Evolutionary conservation across 805 yeast genomes (phyloP).

Genomic region (Kodamaea nitidulidarum): DNA sequence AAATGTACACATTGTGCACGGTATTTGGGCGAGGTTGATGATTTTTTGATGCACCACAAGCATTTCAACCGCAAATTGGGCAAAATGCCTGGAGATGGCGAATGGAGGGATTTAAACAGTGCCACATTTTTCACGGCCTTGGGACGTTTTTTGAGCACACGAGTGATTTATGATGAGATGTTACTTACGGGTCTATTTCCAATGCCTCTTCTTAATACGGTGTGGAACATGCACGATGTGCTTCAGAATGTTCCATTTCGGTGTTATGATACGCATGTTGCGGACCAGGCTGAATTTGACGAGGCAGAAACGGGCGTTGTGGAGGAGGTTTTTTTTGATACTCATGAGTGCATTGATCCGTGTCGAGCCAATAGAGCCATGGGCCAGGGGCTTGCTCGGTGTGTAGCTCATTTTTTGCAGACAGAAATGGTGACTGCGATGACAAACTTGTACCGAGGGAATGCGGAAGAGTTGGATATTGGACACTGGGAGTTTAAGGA

Average conservation of each 20-base stretch:
- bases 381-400: constrained; percentile 16
- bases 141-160: constrained; percentile 7
- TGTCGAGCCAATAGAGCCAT: constrained; percentile 14
- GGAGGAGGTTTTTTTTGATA: constrained; percentile 19
- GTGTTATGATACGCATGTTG: constrained; percentile 30
- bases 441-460: constrained; percentile 35
- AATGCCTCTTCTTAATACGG: constrained; percentile 19
- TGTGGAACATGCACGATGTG: constrained; percentile 33
- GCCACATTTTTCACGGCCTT: constrained; percentile 11
- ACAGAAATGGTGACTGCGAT: constrained; percentile 26
- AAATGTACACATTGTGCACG: constrained; percentile 54
- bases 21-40: constrained; percentile 50
- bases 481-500: constrained; percentile 24
- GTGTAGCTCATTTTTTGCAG: constrained; percentile 34
- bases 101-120: constrained; percentile 50
- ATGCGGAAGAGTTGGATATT: constrained; percentile 35
- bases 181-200: constrained; percentile 7
- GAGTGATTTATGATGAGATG: constrained; percentile 7
- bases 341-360: constrained; percentile 11
- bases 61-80: constrained; percentile 43
- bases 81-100: constrained; percentile 18
- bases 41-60: constrained; percentile 59
- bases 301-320: constrained; percentile 19
- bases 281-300: constrained; percentile 35
- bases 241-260: constrained; percentile 26